Conservation (phyloP, 225 moss, liverwort and hornwort genomes). For the Physcomitrium patens region DNA sequence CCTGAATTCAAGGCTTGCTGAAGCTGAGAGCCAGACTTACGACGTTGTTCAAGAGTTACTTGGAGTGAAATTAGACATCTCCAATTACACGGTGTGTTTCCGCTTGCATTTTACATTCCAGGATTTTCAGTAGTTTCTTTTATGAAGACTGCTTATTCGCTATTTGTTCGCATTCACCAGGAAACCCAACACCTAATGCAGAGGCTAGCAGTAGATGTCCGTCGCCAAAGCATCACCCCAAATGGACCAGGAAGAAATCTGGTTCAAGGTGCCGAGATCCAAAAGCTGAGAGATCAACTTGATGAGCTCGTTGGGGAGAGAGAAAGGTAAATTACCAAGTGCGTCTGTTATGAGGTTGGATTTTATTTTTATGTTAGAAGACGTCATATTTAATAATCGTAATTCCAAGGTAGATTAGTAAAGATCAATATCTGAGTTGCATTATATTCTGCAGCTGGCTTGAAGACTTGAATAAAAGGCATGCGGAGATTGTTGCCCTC, state of each 20-base stretch:
- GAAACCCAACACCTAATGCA: slow-evolving; percentile 68
- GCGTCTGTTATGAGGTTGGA: neutral
- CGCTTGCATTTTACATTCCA: neutral
- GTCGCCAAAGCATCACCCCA: slow-evolving; percentile 45
- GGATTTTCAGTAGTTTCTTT: neutral
- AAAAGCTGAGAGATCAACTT: slow-evolving; percentile 46
- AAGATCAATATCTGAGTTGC: slow-evolving; percentile 1
- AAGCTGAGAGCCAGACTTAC: slow-evolving; percentile 79
- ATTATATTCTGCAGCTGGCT: slow-evolving; percentile 57
- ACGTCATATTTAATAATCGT: neutral
- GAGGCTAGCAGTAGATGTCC: slow-evolving; percentile 58
- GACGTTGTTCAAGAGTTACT: slow-evolving; percentile 69
- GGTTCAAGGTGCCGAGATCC: slow-evolving; percentile 55
- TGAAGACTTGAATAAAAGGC: slow-evolving; percentile 70
- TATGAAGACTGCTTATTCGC: neutral
- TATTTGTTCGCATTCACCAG: slow-evolving; percentile 16
- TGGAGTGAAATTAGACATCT: slow-evolving; percentile 76
- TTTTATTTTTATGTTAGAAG: neutral
- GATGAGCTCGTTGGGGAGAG: slow-evolving; percentile 68
- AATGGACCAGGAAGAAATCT: slow-evolving; percentile 10
- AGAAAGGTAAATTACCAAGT: slow-evolving; percentile 47
- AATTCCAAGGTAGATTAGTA: neutral
- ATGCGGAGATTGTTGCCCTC: slow-evolving; percentile 70
- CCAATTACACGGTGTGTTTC: slow-evolving; percentile 68
- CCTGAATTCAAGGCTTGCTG: slow-evolving; percentile 73